Base-by-base conservation (phyloP, 1,284 basidiomycete genomes). In the Apiotrichum akiyoshidainum region DNA sequence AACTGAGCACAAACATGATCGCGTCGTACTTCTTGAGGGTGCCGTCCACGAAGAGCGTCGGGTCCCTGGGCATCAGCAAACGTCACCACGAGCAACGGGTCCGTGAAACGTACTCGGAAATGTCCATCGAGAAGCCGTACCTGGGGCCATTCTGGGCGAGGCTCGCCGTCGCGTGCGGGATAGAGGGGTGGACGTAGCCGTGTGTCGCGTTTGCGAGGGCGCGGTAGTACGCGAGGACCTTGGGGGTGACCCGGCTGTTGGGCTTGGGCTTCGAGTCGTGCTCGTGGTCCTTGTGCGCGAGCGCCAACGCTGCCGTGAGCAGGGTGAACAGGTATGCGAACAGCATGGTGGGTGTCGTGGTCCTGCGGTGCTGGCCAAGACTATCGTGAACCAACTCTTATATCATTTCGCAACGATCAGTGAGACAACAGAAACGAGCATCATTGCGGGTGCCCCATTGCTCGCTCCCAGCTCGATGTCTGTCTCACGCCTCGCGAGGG, bases 181-280 rank as follows among this genome's bases (percentile, higher is more conserved):
- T 90, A 3, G 86, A 88, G 67, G 89, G 88, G 74, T 91, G 89
- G 52, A 87, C 79, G 60, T 75, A 81, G 21, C 79, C 78, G n/a
- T 58, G 62, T 5, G 72, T 76, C 16, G 66, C 63, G 8, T 68
- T 72, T 11, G 37, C 37, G 4, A 39, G 4, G 37, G 37, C 37
- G 37, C 37, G 37, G 37, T 39, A 39, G 61, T 68, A 74, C 2
- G 75, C 74, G 40, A 77, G 55, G 16, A 77, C 70, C n/a, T 55
- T 48, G 0, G 74, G 72, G 14, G 48, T 47, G 12, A 42, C 52
- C 31, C 41, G 19, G 33, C 41, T 52, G 51, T 52, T 12, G 39
- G 37, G 37, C 37, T 31, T 31, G 26, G 26, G 26, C 26, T 31
- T 31, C 3, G 26, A 31, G 26, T 31, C 26, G 26, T 31, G 26